Percentiles rank a stretch among this genome's conserved stretches.
phyloP scores from a whole-genome alignment of 2,329 filamentous ascomycete species.

The Fusarium decemcellulare region DNA sequence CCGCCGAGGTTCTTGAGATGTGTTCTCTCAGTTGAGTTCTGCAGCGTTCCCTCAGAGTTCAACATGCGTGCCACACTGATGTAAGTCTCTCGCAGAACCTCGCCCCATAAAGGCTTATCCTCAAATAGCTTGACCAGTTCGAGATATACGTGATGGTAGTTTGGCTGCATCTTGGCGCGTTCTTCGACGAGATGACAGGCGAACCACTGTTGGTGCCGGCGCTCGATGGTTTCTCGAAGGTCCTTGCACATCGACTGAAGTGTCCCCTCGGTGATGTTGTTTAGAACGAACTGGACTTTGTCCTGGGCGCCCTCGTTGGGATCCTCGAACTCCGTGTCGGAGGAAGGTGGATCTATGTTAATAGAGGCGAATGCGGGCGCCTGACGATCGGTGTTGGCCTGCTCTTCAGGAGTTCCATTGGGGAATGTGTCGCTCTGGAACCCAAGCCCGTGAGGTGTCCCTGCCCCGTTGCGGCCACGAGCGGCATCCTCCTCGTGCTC shows the following conservation, averaged over 20 bases:
- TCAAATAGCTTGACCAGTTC: constrained; percentile 89
- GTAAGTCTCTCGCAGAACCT: constrained; percentile 95
- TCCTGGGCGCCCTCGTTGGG: constrained; percentile 89
- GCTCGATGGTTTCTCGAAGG: constrained; percentile 82
- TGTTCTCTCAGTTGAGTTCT: constrained; percentile 85
- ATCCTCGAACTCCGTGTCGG: constrained; percentile 79
- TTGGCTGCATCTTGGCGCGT: constrained; percentile 96
- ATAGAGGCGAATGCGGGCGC: constrained; percentile 84
- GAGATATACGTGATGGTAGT: constrained; percentile 94
- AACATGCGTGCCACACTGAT: constrained; percentile 87
- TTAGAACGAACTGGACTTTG: constrained; percentile 94
- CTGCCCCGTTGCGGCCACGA: constrained; percentile 67
- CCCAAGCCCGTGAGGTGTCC: constrained; percentile 53
- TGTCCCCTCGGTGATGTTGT: constrained; percentile 95
- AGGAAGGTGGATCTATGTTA: constrained; percentile 78
- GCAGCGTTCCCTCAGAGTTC: constrained; percentile 90
- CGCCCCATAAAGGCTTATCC: constrained; percentile 83
- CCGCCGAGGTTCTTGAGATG: constrained; percentile 94
- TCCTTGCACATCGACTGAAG: constrained; percentile 87
- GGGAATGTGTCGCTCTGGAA: constrained; percentile 67
- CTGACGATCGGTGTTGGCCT: constrained; percentile 69
- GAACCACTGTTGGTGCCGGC: constrained; percentile 95
- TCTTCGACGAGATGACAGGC: constrained; percentile 95
- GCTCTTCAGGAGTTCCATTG: constrained; percentile 80
- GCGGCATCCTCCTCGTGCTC: constrained; percentile 74